Evolutionary conservation across 257 asterid genomes (phyloP).

Genomic region (Przewalskia tangutica): DNA sequence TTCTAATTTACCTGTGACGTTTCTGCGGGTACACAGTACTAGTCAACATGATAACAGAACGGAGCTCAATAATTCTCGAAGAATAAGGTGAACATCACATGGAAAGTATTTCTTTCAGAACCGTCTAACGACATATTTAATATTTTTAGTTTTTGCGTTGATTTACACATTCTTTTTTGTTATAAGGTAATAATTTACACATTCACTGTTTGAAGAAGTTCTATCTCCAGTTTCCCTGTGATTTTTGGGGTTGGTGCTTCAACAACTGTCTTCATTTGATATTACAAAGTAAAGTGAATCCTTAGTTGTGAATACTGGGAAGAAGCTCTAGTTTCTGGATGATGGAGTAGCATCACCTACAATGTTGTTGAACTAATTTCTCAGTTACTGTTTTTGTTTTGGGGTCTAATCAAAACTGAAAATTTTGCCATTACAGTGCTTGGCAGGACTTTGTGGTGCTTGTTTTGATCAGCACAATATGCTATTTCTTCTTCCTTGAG

Average conservation of each 20-base stretch:
- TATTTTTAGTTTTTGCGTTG: neutral
- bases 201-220: neutral
- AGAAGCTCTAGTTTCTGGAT: neutral
- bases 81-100: constrained; percentile 26
- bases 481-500: constrained; percentile 96
- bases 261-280: neutral
- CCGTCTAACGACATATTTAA: neutral
- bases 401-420: constrained; percentile 9
- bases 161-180: neutral
- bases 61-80: constrained; percentile 25
- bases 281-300: neutral
- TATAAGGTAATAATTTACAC: neutral
- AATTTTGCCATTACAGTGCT: constrained; percentile 35
- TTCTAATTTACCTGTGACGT: constrained; percentile 66
- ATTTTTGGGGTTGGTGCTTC: neutral
- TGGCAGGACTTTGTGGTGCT: constrained; percentile 99
- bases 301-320: neutral
- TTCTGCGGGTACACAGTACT: constrained; percentile 50
- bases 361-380: neutral
- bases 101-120: neutral
- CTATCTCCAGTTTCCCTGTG: neutral
- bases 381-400: neutral
- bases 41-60: constrained; percentile 26
- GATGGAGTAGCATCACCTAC: neutral
- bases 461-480: constrained; percentile 76